Evolutionary conservation across 108 stramenopile species (phyloP).

Genomic region (Schizochytrium sp.): DNA sequence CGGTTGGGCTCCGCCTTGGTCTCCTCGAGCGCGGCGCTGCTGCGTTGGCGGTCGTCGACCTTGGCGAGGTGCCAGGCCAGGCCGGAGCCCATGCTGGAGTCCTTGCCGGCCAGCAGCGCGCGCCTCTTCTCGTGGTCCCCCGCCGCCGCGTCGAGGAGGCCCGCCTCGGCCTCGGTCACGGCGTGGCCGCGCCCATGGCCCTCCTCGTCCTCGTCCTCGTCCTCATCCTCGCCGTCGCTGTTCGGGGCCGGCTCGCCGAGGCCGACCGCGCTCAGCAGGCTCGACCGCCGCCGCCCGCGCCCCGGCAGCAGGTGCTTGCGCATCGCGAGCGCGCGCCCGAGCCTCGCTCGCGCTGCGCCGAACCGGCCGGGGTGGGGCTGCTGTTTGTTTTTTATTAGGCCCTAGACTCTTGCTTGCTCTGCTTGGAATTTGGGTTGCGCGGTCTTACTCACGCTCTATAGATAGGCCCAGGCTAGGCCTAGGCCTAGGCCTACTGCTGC

Average conservation of each 20-base stretch:
- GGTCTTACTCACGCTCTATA: too few relatives aligned
- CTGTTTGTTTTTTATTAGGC: too few relatives aligned
- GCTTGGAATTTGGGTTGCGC: too few relatives aligned
- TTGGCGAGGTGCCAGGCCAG: background rate
- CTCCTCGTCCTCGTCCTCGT: background rate
- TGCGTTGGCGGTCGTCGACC: background rate
- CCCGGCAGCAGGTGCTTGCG: background rate
- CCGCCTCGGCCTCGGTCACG: background rate
- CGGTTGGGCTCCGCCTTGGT: background rate
- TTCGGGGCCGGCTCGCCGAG: background rate
- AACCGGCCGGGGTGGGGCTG: too few relatives aligned
- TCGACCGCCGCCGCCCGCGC: background rate
- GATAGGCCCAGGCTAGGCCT: too few relatives aligned
- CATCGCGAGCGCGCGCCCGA: background rate
- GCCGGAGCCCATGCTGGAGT: background rate
- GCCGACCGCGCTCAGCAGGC: background rate
- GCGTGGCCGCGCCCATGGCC: background rate
- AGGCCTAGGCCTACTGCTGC: too few relatives aligned
- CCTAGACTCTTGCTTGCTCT: too few relatives aligned
- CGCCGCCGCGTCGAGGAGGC: background rate
- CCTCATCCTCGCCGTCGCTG: background rate
- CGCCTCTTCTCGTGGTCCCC: background rate
- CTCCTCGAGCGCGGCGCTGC: background rate
- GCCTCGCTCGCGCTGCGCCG: too few relatives aligned
- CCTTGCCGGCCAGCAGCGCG: background rate